A percentile compares a stretch with the other conserved stretches of the same genome.
These are phyloP conservation scores for Phtheirospermum japonicum DNA, from an alignment of 257 asterid species.

Conservation along the genomic window DNA sequence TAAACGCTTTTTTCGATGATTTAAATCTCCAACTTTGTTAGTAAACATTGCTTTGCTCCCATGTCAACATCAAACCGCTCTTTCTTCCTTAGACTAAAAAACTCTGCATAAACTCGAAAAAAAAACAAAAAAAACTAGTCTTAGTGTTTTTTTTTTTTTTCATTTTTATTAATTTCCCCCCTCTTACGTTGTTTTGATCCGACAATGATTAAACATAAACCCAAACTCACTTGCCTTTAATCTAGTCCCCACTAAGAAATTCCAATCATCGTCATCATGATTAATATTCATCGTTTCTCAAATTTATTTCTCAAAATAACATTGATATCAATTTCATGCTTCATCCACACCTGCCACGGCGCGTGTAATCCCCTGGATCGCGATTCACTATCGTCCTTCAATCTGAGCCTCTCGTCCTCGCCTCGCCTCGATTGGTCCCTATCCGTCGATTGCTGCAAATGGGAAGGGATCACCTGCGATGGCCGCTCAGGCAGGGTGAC, in stretches of 20 bases:
- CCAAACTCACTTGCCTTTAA: no score
- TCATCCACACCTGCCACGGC: constrained; percentile 38
- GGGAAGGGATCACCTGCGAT: constrained; percentile 90
- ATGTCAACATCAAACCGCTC: constrained; percentile 75
- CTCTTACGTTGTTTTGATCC: no score
- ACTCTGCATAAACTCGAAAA: no score
- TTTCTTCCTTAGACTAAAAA: not conserved
- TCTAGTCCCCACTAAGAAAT: no score
- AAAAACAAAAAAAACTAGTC: no score
- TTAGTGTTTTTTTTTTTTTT: no score
- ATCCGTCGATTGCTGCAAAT: constrained; percentile 63
- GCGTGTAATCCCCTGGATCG: constrained; percentile 53
- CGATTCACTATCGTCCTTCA: constrained; percentile 48
- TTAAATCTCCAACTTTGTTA: no score
- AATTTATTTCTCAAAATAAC: constrained; percentile 29
- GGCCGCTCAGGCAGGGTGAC: constrained; percentile 50
- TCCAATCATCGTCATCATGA: constrained; percentile 55
- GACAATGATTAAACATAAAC: no score
- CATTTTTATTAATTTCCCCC: no score
- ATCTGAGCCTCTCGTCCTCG: constrained; percentile 34
- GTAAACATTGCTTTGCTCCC: constrained; percentile 69
- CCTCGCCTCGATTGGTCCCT: constrained; percentile 64
- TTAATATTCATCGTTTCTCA: constrained; percentile 17
- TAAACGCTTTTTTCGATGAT: no score
- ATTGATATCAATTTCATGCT: constrained; percentile 24